Base-by-base conservation (phyloP, 768 basidiomycete species). In the Tulasnella sp. region DNA sequence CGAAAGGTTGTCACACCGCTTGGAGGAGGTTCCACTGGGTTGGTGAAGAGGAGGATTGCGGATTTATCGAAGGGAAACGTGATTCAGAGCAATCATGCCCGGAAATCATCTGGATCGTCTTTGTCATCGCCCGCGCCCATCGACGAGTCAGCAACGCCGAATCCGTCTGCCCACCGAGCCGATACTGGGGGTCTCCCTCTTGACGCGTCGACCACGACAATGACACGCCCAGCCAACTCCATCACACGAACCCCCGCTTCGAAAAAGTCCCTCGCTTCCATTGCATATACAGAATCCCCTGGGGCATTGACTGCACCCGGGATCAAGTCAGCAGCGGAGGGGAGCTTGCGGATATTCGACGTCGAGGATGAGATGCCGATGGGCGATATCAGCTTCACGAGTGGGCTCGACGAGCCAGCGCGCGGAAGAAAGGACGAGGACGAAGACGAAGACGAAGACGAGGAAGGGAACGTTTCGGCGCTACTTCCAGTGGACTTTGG, bases 401-500 rank as follows among this genome's bases (percentile, higher is more conserved):
- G 30, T 19, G 10, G 31, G 31, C 19, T 38, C 12, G 42, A 38
- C 31, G 31, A 31, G 5, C 31, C 24, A 17, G 29, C 31, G 22
- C 24, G 22, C 17, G 31, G 22, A 8, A 15, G 29, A 38, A 53
- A 53, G 4, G 52, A 31, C 21, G 22, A 38, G 9, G 42, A 31
- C 9, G 54, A 45, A 2, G 54, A 45, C 2, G 54, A 45, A n/a
- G 53, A 55, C n/a, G 21, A 38, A 21, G 54, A 56, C 9, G 54
- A 56, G 9, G 54, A 44, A 45, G 54, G 54, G 19, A 27, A 56
- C 21, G 54, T 56, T 17, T 56, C 54, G 4, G 54, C 54, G 24
- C 44, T 56, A n/a, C 54, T 56, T 5, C 45, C 54, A 8, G 34
- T 56, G 54, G 24, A 56, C 24, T 56, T 56, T 45, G 54, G 54